These are phyloP conservation scores for Dysphania ambrosioides DNA, from an alignment of 148 eudicot species.

Conservation along the genomic window DNA sequence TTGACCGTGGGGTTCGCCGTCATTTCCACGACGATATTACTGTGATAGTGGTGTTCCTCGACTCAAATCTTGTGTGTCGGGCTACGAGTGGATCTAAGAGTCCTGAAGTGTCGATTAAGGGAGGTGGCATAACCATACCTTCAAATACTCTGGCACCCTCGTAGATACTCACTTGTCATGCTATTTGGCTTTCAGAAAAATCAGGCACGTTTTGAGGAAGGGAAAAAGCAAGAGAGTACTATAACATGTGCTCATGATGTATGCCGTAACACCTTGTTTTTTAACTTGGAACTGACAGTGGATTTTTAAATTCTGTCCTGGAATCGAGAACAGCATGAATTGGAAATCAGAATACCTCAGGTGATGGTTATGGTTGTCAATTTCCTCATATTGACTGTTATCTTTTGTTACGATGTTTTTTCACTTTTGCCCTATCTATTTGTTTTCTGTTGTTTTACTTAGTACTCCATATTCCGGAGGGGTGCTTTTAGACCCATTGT, in stretches of 20 bases:
- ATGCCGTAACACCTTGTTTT: slow-evolving; percentile 20
- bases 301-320: slow-evolving; percentile 15
- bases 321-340: slow-evolving; percentile 11
- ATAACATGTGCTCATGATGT: slow-evolving; percentile 13
- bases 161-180: background rate
- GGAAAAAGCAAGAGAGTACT: slow-evolving; percentile 13
- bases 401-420: slow-evolving; percentile 25
- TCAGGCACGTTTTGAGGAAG: slow-evolving; percentile 15
- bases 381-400: slow-evolving; percentile 23
- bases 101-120: slow-evolving; percentile 51
- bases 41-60: slow-evolving; percentile 65
- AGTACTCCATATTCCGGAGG: background rate
- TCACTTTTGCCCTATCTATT: slow-evolving; percentile 20
- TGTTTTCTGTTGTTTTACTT: slow-evolving; percentile 23
- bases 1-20: slow-evolving; percentile 84
- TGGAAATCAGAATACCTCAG: slow-evolving; percentile 12
- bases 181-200: no score
- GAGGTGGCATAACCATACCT: slow-evolving; percentile 36
- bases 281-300: slow-evolving; percentile 28
- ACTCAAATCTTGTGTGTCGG: slow-evolving; percentile 70
- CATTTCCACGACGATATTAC: slow-evolving; percentile 93
- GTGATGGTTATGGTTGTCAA: slow-evolving; percentile 23
- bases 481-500: slow-evolving; percentile 29
- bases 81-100: slow-evolving; percentile 47
- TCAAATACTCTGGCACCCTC: slow-evolving; percentile 53